Evolutionary conservation across 1,284 basidiomycete species (phyloP).

Genomic region (Malassezia dermatis): DNA sequence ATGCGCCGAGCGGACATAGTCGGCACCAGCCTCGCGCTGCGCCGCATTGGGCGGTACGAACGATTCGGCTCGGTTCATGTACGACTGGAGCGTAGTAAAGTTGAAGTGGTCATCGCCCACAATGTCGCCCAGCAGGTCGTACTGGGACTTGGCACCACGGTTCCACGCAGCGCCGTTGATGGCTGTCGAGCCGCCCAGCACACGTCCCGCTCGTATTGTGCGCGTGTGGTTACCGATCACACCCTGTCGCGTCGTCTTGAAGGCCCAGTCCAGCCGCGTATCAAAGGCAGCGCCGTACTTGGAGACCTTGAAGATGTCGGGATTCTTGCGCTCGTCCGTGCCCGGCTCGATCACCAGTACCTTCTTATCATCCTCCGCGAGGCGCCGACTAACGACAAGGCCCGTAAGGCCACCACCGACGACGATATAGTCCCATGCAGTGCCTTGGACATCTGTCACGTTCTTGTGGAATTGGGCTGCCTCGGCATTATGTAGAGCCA

Average conservation of each 20-base stretch:
- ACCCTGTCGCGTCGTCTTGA: constrained; percentile 50
- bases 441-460: constrained; percentile 1
- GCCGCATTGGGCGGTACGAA: constrained; percentile 55
- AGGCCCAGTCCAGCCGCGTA: constrained; percentile 53
- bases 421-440: constrained; percentile 41
- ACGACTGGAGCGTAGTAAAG: constrained; percentile 54
- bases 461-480: neutral
- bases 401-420: constrained; percentile 40
- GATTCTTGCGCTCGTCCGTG: constrained; percentile 8
- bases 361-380: constrained; percentile 34
- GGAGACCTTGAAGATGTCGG: constrained; percentile 30
- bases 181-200: constrained; percentile 56
- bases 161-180: constrained; percentile 59
- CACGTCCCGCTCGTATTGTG: constrained; percentile 53
- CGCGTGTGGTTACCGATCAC: constrained; percentile 39
- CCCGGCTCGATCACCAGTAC: constrained; percentile 46
- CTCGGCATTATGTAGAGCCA: neutral
- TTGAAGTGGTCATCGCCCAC: constrained; percentile 54
- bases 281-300: constrained; percentile 53
- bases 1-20: constrained; percentile 51
- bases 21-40: constrained; percentile 53
- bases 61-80: constrained; percentile 56
- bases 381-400: constrained; percentile 35
- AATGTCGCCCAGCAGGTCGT: constrained; percentile 55
- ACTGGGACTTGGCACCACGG: constrained; percentile 55